Percentiles rank a stretch among this genome's conserved stretches.
Evolutionary conservation across 805 yeast genomes (phyloP).

Genomic region (Jamesozyma piceae): DNA sequence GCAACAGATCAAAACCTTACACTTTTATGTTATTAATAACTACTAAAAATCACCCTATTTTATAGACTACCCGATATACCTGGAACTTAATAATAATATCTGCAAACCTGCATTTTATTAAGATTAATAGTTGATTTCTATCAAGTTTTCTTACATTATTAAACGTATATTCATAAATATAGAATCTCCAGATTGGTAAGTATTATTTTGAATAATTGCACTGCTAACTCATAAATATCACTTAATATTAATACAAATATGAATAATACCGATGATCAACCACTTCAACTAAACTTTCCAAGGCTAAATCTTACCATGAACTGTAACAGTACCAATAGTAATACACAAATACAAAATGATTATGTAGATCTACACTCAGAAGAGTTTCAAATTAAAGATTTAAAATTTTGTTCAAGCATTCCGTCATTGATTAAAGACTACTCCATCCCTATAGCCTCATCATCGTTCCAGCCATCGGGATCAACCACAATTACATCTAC

Average conservation of each 20-base stretch:
- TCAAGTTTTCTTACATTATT: too few species aligned
- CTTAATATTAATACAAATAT: neutral
- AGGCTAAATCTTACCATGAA: neutral
- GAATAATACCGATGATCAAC: neutral
- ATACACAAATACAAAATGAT: neutral
- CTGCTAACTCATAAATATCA: neutral
- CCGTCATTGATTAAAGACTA: neutral
- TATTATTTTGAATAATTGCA: neutral
- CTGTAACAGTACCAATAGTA: neutral
- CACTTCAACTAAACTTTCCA: neutral
- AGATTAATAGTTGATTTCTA: too few species aligned
- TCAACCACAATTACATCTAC: too few species aligned
- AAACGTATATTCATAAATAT: too few species aligned
- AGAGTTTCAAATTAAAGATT: conserved; percentile 8
- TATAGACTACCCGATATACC: too few species aligned
- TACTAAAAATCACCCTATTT: neutral
- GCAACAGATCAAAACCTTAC: neutral
- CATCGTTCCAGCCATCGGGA: neutral
- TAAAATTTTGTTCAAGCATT: conserved; percentile 5
- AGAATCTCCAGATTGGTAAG: too few species aligned
- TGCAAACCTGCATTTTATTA: neutral
- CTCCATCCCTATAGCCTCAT: neutral
- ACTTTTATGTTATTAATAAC: neutral
- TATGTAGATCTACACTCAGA: conserved; percentile 5
- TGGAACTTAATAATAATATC: neutral